These are phyloP conservation scores for Schwanniomyces polymorphus DNA, from an alignment of 805 yeast genomes.

Conservation along the genomic window DNA sequence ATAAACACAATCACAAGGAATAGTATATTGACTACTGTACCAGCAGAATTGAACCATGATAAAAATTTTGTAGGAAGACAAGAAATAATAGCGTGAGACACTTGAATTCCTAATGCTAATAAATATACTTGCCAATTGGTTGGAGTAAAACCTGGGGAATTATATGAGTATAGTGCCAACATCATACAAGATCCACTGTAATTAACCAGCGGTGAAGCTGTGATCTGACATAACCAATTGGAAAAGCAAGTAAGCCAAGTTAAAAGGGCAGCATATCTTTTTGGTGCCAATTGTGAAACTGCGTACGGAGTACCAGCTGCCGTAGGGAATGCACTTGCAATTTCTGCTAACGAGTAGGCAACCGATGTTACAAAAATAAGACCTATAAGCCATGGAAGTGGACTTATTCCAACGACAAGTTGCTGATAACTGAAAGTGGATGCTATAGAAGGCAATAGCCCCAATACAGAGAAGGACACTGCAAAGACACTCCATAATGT, in stretches of 20 bases:
- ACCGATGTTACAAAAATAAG: conserved; percentile 56
- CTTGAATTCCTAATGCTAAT: conserved; percentile 51
- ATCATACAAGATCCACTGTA: conserved; percentile 59
- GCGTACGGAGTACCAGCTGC: conserved; percentile 72
- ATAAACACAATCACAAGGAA: conserved; percentile 54
- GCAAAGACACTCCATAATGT: conserved; percentile 57
- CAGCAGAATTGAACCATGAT: conserved; percentile 50
- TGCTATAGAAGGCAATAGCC: conserved; percentile 64
- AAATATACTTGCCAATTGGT: conserved; percentile 52
- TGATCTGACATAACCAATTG: conserved; percentile 64
- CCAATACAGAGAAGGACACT: conserved; percentile 64
- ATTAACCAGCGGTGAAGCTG: conserved; percentile 61
- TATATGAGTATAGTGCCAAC: conserved; percentile 47
- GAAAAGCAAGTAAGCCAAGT: conserved; percentile 68
- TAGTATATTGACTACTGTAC: conserved; percentile 49
- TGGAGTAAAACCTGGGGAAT: conserved; percentile 38
- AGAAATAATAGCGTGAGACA: conserved; percentile 47
- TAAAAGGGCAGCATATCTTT: conserved; percentile 48
- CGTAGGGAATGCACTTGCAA: conserved; percentile 66
- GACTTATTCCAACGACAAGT: conserved; percentile 61
- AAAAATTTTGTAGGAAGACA: conserved; percentile 56
- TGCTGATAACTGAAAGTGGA: conserved; percentile 62
- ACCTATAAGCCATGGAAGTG: conserved; percentile 60
- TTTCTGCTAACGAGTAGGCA: conserved; percentile 63
- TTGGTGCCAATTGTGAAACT: conserved; percentile 61